phyloP scores from a whole-genome alignment of 108 stramenopile genomes.

The Nitzschia putrida region DNA sequence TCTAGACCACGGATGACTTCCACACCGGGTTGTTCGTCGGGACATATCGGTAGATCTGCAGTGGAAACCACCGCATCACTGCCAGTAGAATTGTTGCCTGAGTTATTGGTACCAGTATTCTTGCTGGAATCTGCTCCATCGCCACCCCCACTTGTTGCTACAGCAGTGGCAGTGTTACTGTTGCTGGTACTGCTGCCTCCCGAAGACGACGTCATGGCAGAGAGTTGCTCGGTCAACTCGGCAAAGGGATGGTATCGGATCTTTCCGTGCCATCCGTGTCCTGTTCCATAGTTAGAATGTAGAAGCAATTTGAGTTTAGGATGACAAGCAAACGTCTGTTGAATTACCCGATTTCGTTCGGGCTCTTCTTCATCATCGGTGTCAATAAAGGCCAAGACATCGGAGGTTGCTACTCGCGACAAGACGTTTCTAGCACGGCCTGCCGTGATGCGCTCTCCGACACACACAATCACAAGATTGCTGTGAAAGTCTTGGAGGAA shows the following conservation, averaged over 20 bases:
- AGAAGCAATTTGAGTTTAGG: slow-evolving; percentile 1
- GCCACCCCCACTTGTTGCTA: not conserved
- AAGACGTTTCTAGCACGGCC: slow-evolving; percentile 17
- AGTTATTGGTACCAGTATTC: not conserved
- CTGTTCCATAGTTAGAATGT: slow-evolving; percentile 20
- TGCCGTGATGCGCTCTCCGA: slow-evolving; percentile 20
- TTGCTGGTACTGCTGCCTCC: too few relatives aligned
- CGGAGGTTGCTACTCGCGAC: slow-evolving; percentile 11
- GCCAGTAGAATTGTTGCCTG: too few relatives aligned
- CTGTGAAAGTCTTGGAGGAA: slow-evolving; percentile 11
- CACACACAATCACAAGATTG: slow-evolving; percentile 14
- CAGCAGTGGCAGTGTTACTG: too few relatives aligned
- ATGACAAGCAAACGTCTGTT: slow-evolving; percentile 12
- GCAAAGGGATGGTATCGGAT: slow-evolving; percentile 16
- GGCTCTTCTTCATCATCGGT: slow-evolving; percentile 21
- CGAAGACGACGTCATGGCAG: too few relatives aligned
- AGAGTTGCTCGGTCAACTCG: not conserved
- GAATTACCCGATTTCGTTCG: slow-evolving; percentile 14
- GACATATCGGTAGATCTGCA: not conserved
- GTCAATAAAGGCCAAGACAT: slow-evolving; percentile 21
- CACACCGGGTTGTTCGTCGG: slow-evolving; percentile 17
- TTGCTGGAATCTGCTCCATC: not conserved
- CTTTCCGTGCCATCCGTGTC: slow-evolving; percentile 13
- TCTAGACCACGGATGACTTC: slow-evolving; percentile 16
- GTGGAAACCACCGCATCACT: not conserved